A percentile compares a stretch with the other conserved stretches of the same genome.
These are phyloP conservation scores for Cicer cuneatum DNA, from an alignment of 306 rosid species.

Conservation along the genomic window DNA sequence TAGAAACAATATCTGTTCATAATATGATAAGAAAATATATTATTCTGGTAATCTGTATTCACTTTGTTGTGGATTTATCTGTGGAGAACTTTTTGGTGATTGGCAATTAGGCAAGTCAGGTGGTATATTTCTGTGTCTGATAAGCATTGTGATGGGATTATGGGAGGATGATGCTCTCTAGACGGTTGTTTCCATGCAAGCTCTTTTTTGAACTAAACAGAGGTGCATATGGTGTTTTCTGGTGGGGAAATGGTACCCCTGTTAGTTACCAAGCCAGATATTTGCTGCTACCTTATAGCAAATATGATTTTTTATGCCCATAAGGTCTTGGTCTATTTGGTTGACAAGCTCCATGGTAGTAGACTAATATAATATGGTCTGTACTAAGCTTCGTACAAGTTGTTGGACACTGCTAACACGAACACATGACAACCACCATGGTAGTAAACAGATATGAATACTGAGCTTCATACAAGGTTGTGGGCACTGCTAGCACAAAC, in stretches of 20 bases:
- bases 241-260: slow-evolving; percentile 33
- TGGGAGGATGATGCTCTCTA: slow-evolving; percentile 26
- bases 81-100: slow-evolving; percentile 23
- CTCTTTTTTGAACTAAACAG: not conserved
- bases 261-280: slow-evolving; percentile 20
- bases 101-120: slow-evolving; percentile 26
- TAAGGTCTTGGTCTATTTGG: slow-evolving; percentile 37
- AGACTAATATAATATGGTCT: slow-evolving; percentile 19
- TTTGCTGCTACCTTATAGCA: slow-evolving; percentile 30
- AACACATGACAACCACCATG: not conserved
- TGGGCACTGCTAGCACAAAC: slow-evolving; percentile 37
- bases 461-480: slow-evolving; percentile 31
- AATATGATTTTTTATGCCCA: not conserved
- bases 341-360: slow-evolving; percentile 18
- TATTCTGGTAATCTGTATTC: slow-evolving; percentile 39
- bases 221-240: slow-evolving; percentile 4
- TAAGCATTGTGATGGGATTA: slow-evolving; percentile 19
- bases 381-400: slow-evolving; percentile 15
- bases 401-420: not conserved
- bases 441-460: slow-evolving; percentile 27
- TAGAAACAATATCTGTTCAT: slow-evolving; percentile 40
- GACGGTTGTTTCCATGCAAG: not conserved
- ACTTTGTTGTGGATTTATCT: slow-evolving; percentile 26
- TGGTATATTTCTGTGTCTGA: slow-evolving; percentile 43
- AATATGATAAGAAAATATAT: slow-evolving; percentile 30